These are phyloP conservation scores for Xylariaceae sp. DNA, from an alignment of 2,329 filamentous ascomycete species.

Conservation along the genomic window DNA sequence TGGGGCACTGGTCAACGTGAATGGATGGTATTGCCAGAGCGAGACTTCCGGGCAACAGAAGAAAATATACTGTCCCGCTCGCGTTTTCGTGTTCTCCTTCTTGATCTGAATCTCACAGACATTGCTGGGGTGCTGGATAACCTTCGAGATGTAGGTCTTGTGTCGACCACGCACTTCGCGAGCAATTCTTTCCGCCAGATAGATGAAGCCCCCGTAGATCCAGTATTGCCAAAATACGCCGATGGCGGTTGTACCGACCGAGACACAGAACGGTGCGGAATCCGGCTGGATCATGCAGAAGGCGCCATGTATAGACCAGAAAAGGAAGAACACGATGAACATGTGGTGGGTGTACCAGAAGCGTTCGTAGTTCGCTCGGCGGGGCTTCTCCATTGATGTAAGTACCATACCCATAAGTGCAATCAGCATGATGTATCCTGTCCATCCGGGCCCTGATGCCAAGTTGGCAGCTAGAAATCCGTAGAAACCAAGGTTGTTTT, in stretches of 20 bases:
- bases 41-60: slow-evolving; percentile 86
- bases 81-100: slow-evolving; percentile 83
- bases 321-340: slow-evolving; percentile 86
- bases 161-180: slow-evolving; percentile 80
- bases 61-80: slow-evolving; percentile 87
- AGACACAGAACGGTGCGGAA: slow-evolving; percentile 77
- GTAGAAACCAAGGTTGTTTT: slow-evolving; percentile 77
- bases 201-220: slow-evolving; percentile 83
- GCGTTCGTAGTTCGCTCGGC: slow-evolving; percentile 82
- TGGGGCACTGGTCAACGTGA: slow-evolving; percentile 83
- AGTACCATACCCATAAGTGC: slow-evolving; percentile 78
- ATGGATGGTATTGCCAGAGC: slow-evolving; percentile 88
- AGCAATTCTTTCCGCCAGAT: slow-evolving; percentile 78
- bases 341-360: slow-evolving; percentile 93
- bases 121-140: slow-evolving; percentile 87
- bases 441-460: slow-evolving; percentile 81
- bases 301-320: slow-evolving; percentile 88
- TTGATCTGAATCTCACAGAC: slow-evolving; percentile 93
- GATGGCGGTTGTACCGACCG: slow-evolving; percentile 66
- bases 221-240: slow-evolving; percentile 91
- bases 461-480: slow-evolving; percentile 81
- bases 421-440: slow-evolving; percentile 83
- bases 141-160: slow-evolving; percentile 86
- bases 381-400: slow-evolving; percentile 78
- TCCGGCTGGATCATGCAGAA: slow-evolving; percentile 93